Conservation (phyloP, 768 basidiomycete genomes). For the Lentinus tigrinus region DNA sequence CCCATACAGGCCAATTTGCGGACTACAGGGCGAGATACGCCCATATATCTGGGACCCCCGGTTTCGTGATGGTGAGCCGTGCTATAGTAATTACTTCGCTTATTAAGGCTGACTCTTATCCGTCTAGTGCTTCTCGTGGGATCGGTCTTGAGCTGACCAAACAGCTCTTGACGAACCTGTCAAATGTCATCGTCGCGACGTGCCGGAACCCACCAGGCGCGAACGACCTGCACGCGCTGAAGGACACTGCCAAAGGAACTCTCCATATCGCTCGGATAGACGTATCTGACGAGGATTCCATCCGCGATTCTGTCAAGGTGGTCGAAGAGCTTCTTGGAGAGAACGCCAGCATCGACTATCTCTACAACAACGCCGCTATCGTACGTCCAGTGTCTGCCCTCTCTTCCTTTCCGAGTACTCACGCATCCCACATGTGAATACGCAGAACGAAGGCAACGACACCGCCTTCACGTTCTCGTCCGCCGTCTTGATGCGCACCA, state of each 20-base stretch:
- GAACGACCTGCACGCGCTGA: constrained; percentile 21
- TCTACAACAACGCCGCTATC: constrained; percentile 40
- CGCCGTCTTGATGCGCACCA: constrained; percentile 20
- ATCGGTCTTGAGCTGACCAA: constrained; percentile 30
- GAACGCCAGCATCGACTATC: constrained; percentile 35
- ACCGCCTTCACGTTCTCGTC: constrained; percentile 25
- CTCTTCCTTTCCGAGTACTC: neutral
- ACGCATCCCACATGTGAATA: neutral
- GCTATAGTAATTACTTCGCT: too few relatives aligned
- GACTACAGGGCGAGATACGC: too few relatives aligned
- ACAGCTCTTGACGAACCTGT: constrained; percentile 23
- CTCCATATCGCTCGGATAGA: constrained; percentile 37
- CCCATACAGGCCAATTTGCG: too few relatives aligned
- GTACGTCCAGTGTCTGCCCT: constrained; percentile 22
- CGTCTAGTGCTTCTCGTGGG: constrained; percentile 22
- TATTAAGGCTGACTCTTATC: neutral
- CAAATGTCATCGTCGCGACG: constrained; percentile 30
- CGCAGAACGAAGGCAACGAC: constrained; percentile 21
- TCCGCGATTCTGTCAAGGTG: constrained; percentile 23
- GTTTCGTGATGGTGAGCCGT: too few relatives aligned
- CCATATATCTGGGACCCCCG: too few relatives aligned
- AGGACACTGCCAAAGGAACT: constrained; percentile 23
- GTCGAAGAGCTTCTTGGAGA: constrained; percentile 29
- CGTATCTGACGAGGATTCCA: constrained; percentile 25
- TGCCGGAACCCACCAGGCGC: constrained; percentile 30